Base-by-base conservation (phyloP, 257 asterid species). In the Lantana camara region DNA sequence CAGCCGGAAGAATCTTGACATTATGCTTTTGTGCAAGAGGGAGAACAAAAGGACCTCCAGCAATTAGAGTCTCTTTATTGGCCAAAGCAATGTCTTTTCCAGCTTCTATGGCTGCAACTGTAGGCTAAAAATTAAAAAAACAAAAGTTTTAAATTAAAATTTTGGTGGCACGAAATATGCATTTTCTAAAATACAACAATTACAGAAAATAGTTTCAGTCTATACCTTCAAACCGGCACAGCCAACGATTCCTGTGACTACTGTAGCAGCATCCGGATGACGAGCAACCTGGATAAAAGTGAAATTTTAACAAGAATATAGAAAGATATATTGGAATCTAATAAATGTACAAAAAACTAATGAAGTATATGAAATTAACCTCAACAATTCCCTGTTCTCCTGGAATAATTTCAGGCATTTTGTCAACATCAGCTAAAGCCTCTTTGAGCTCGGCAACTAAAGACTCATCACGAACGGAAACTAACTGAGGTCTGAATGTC, bases 81-180 rank as follows among this genome's bases (percentile, higher is more conserved):
- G 99, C 99, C 88, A 94, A 84, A 27, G 97, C 97, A 14, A 94
- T 94, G 82, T 90, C 96, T 73, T 90, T 94, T 56, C 99, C 99
- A 38, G 99, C 99, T 79, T 88, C 95, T 65, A 94, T 94, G 40
- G 97, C 99, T 40, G 99, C 97, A 57, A 94, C 97, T 2, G 99
- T 94, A 3, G 99, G 99, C 99, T 94, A 51, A 70, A 16, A 62
- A 8, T 19, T 55, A 22, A 47, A 47, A 10, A 64, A 1, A 57
- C 38, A 27, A 27, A 27, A n/a, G n/a, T n/a, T 27, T 27, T 27
- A 27, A 27, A 27, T n/a, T n/a, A n/a, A n/a, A n/a, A n/a, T n/a
- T n/a, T n/a, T n/a, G n/a, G n/a, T n/a, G n/a, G n/a, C n/a, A n/a
- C n/a, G n/a, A n/a, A n/a, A n/a, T n/a, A n/a, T n/a, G n/a, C 32